Percentiles rank a stretch among this genome's conserved stretches.
These are phyloP conservation scores for Emmonsia crescens DNA, from an alignment of 2,329 filamentous ascomycete species.

Conservation along the genomic window DNA sequence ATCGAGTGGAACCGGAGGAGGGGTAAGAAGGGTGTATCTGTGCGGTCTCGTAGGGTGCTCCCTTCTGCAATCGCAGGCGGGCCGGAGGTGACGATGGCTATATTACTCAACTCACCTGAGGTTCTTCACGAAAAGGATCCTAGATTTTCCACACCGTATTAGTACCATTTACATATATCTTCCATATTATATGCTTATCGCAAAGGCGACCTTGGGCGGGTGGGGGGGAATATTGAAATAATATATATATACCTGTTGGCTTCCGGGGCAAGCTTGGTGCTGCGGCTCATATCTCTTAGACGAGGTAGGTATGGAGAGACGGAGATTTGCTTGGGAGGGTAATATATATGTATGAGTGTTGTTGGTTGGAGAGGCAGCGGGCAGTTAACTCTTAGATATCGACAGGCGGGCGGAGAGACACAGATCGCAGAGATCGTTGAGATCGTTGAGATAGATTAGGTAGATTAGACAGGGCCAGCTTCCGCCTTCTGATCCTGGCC, in stretches of 20 bases:
- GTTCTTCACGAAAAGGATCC: slow-evolving; percentile 99
- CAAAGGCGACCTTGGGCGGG: slow-evolving; percentile 12
- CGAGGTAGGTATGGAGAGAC: not conserved
- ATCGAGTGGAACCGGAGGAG: not conserved
- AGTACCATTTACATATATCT: not conserved
- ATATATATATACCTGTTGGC: slow-evolving; percentile 90
- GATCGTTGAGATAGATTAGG: not conserved
- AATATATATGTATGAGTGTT: not conserved
- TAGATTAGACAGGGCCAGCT: no score
- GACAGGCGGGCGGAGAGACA: not conserved
- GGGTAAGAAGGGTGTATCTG: not conserved
- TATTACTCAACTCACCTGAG: slow-evolving; percentile 58
- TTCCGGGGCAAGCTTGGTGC: slow-evolving; percentile 96
- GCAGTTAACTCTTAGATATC: no score
- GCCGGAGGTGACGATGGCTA: slow-evolving; percentile 7
- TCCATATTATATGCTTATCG: not conserved
- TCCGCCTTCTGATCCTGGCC: no score
- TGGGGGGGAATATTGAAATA: slow-evolving; percentile 18
- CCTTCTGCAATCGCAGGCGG: not conserved
- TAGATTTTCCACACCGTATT: slow-evolving; percentile 27
- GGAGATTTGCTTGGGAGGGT: not conserved
- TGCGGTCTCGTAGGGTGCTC: not conserved
- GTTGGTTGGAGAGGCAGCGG: not conserved
- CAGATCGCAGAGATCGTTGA: not conserved
- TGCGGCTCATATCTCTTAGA: slow-evolving; percentile 77